Percentiles rank a stretch among this genome's conserved stretches.
phyloP scores from a whole-genome alignment of 2,329 filamentous ascomycete genomes.

The Talaromyces sp. region DNA sequence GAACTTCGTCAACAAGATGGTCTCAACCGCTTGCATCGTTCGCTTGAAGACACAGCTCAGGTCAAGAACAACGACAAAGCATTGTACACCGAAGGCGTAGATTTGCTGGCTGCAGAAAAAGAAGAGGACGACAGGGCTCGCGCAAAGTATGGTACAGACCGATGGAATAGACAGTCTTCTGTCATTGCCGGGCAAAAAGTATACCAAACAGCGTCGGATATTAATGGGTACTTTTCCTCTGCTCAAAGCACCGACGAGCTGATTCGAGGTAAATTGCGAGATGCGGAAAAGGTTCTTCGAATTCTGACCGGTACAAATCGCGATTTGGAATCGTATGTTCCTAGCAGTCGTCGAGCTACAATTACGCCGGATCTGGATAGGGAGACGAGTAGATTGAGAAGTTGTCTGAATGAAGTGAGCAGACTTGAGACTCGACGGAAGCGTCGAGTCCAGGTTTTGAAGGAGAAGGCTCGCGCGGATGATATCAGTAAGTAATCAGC shows the following conservation, averaged over 20 bases:
- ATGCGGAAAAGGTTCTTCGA: conserved; percentile 69
- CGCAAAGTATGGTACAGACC: conserved; percentile 77
- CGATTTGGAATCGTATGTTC: conserved; percentile 82
- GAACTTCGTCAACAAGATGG: conserved; percentile 91
- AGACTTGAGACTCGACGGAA: conserved; percentile 76
- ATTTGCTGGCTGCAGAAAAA: conserved; percentile 72
- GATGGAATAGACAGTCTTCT: conserved; percentile 72
- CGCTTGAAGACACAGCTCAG: conserved; percentile 85
- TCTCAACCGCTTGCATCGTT: conserved; percentile 69
- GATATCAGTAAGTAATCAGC: conserved; percentile 65
- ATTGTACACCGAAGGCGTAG: conserved; percentile 78
- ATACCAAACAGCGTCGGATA: conserved; percentile 71
- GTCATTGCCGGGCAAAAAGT: conserved; percentile 67
- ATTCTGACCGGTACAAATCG: conserved; percentile 77
- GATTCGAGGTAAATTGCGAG: conserved; percentile 73
- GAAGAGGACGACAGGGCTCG: conserved; percentile 77
- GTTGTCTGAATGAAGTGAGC: conserved; percentile 77
- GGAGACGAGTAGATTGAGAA: conserved; percentile 72
- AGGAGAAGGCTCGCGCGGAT: conserved; percentile 76
- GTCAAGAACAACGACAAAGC: conserved; percentile 75
- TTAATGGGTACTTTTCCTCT: conserved; percentile 79
- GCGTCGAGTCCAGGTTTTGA: conserved; percentile 73
- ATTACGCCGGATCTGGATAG: conserved; percentile 78
- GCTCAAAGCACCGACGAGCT: conserved; percentile 64
- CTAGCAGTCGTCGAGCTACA: conserved; percentile 72